These are phyloP conservation scores for Talaromyces pinophilus DNA, from an alignment of 2,329 filamentous ascomycete species.

Conservation along the genomic window DNA sequence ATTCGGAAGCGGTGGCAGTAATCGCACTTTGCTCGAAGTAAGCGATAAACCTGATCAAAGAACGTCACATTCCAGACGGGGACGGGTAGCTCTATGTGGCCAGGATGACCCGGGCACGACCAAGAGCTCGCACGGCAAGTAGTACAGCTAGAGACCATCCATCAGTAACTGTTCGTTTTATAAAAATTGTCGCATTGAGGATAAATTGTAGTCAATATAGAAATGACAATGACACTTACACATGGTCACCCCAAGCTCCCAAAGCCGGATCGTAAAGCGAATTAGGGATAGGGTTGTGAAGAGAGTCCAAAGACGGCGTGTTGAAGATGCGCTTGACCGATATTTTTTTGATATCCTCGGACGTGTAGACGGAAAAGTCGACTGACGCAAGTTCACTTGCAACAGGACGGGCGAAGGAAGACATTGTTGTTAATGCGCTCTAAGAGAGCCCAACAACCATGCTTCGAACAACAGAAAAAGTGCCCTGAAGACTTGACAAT, in stretches of 20 bases:
- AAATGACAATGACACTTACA: constrained; percentile 56
- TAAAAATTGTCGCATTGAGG: neutral
- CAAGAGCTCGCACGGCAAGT: constrained; percentile 85
- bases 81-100: constrained; percentile 91
- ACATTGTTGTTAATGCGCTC: constrained; percentile 46
- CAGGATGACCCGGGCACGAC: constrained; percentile 86
- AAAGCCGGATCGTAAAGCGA: constrained; percentile 91
- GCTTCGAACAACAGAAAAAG: constrained; percentile 29
- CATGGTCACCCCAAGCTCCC: constrained; percentile 82
- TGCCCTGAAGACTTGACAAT: constrained; percentile 23
- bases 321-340: constrained; percentile 95
- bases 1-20: constrained; percentile 89
- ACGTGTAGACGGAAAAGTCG: constrained; percentile 82
- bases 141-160: constrained; percentile 66
- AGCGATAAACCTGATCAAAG: constrained; percentile 83
- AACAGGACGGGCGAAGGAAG: constrained; percentile 68
- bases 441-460: constrained; percentile 37
- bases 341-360: constrained; percentile 79
- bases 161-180: neutral
- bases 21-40: constrained; percentile 82
- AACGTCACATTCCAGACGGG: constrained; percentile 97
- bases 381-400: constrained; percentile 81
- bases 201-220: neutral
- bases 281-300: constrained; percentile 84
- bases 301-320: constrained; percentile 87